These are phyloP conservation scores for Hura crepitans DNA, from an alignment of 441 rosid species.

Conservation along the genomic window DNA sequence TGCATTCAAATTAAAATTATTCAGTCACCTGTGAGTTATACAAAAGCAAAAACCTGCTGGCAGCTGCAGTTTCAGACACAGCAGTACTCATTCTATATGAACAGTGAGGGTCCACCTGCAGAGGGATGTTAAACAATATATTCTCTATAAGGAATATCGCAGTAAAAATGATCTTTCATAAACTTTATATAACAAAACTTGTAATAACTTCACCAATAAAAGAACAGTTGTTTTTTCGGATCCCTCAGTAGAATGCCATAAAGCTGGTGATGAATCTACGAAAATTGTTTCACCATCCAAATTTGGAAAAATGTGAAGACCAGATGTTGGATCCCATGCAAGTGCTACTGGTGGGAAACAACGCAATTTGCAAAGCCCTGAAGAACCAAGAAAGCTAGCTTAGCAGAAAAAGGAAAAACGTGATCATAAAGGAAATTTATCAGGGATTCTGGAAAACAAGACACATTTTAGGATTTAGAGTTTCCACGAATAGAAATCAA, in stretches of 20 bases:
- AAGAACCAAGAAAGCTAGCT: constrained; percentile 25
- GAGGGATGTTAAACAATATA: too few species aligned
- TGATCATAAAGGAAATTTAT: constrained; percentile 10
- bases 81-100: constrained; percentile 58
- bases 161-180: constrained; percentile 11
- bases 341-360: constrained; percentile 97
- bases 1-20: constrained; percentile 2
- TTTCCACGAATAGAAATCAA: neutral
- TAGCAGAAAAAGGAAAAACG: constrained; percentile 20
- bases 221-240: constrained; percentile 69
- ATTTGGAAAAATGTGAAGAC: constrained; percentile 72
- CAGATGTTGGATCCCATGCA: constrained; percentile 92
- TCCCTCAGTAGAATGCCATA: constrained; percentile 56
- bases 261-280: constrained; percentile 81
- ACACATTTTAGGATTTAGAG: neutral
- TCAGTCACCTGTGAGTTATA: constrained; percentile 64
- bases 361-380: constrained; percentile 92
- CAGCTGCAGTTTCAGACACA: constrained; percentile 66
- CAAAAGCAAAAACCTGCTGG: constrained; percentile 72
- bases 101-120: constrained; percentile 98
- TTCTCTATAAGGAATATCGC: constrained; percentile 11
- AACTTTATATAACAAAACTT: neutral
- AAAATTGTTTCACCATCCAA: constrained; percentile 56
- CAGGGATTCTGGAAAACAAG: neutral
- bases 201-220: constrained; percentile 50